phyloP scores from a whole-genome alignment of 345 rosid genomes.

The Acer yangbiense region DNA sequence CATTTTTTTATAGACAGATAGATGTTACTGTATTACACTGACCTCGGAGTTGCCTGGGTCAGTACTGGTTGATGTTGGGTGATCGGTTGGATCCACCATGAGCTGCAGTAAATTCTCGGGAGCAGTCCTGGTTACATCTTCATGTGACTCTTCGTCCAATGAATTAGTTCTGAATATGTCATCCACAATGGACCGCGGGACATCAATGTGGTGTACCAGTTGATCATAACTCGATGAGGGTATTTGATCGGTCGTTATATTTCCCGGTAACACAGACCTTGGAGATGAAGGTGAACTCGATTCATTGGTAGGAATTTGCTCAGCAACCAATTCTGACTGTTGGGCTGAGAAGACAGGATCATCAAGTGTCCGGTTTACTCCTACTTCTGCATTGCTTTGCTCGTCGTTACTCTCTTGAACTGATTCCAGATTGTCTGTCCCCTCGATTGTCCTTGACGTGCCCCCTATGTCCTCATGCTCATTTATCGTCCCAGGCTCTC shows the following conservation, averaged over 20 bases:
- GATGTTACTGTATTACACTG: slow-evolving; percentile 5
- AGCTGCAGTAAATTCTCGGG: slow-evolving; percentile 25
- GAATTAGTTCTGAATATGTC: slow-evolving; percentile 15
- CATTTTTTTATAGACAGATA: neutral
- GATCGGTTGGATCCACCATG: slow-evolving; percentile 19
- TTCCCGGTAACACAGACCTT: slow-evolving; percentile 45
- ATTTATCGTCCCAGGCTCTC: slow-evolving; percentile 14
- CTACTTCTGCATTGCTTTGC: slow-evolving; percentile 29
- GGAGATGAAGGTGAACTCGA: slow-evolving; percentile 48
- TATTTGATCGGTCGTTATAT: slow-evolving; percentile 20
- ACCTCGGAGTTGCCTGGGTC: slow-evolving; percentile 27
- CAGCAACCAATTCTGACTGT: slow-evolving; percentile 19
- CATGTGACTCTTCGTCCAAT: slow-evolving; percentile 21
- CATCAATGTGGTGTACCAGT: slow-evolving; percentile 24
- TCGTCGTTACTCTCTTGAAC: slow-evolving; percentile 5
- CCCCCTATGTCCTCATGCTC: slow-evolving; percentile 4
- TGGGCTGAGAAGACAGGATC: slow-evolving; percentile 17
- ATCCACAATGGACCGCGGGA: slow-evolving; percentile 23
- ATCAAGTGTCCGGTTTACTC: slow-evolving; percentile 21
- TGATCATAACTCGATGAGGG: slow-evolving; percentile 26
- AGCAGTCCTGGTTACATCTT: slow-evolving; percentile 16
- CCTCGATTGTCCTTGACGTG: slow-evolving; percentile 8
- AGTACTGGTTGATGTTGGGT: slow-evolving; percentile 6
- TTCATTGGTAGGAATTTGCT: slow-evolving; percentile 23
- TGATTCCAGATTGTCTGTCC: neutral